Evolutionary conservation across 257 asterid species (phyloP).

Genomic region (Salvia hispanica): DNA sequence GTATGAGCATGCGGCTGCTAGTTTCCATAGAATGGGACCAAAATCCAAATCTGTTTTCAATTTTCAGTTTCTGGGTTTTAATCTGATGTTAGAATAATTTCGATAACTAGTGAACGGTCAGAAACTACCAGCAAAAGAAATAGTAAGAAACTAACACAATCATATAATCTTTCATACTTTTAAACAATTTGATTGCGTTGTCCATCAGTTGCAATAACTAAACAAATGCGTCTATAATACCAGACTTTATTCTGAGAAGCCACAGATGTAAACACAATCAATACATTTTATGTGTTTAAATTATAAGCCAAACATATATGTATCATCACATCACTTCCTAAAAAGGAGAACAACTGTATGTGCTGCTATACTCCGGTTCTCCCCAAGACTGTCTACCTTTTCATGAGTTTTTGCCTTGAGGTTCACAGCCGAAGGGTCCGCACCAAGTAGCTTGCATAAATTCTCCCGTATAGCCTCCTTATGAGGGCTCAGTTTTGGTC

Average conservation of each 20-base stretch:
- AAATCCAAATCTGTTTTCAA: too few species aligned
- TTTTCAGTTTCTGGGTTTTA: too few species aligned
- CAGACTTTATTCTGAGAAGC: background rate
- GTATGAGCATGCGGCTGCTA: too few species aligned
- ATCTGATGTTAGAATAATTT: too few species aligned
- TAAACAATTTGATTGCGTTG: background rate
- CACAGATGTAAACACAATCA: background rate
- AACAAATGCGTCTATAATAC: too few species aligned
- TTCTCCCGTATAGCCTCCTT: slow-evolving; percentile 81
- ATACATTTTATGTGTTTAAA: slow-evolving; percentile 33
- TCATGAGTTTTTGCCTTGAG: slow-evolving; percentile 96
- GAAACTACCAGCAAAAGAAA: too few species aligned
- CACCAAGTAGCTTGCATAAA: slow-evolving; percentile 74
- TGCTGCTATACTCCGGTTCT: slow-evolving; percentile 94
- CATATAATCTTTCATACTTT: background rate
- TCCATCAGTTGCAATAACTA: background rate
- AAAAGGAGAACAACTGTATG: slow-evolving; percentile 90
- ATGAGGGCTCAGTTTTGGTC: slow-evolving; percentile 94
- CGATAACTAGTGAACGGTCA: too few species aligned
- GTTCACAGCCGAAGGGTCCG: slow-evolving; percentile 80
- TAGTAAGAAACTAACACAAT: too few species aligned
- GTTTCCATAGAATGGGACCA: too few species aligned
- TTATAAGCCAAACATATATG: slow-evolving; percentile 13
- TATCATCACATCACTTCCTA: slow-evolving; percentile 46
- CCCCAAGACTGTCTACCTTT: slow-evolving; percentile 97